Percentiles rank a stretch among this genome's conserved stretches.
Evolutionary conservation across 2,329 filamentous ascomycete genomes (phyloP).

Genomic region (Orbilia quercus): DNA sequence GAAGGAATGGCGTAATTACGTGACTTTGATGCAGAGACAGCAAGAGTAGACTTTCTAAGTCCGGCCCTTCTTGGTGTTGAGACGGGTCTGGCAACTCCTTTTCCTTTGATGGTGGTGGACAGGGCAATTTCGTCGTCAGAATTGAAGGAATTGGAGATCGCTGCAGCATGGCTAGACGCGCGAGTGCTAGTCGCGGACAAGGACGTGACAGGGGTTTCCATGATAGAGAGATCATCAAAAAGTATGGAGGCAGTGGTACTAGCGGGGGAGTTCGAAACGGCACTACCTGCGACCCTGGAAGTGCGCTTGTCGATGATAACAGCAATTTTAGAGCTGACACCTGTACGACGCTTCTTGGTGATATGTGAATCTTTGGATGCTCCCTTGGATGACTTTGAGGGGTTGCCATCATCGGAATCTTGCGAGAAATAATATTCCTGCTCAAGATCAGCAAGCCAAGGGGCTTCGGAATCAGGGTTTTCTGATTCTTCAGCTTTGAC

Average conservation of each 20-base stretch:
- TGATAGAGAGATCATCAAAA: constrained; percentile 25
- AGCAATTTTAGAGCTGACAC: constrained; percentile 29
- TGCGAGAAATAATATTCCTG: background rate
- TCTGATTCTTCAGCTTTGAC: constrained; percentile 7
- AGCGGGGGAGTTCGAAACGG: constrained; percentile 1
- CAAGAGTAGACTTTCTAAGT: constrained; percentile 28
- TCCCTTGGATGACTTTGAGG: background rate
- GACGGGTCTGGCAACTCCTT: constrained; percentile 1
- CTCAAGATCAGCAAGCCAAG: too few species aligned
- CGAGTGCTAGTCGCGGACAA: constrained; percentile 38
- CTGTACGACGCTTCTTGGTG: constrained; percentile 43
- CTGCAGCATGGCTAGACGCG: constrained; percentile 34
- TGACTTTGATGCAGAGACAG: background rate
- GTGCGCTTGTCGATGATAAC: constrained; percentile 43
- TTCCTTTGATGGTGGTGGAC: constrained; percentile 41
- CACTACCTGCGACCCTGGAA: background rate
- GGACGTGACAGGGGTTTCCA: constrained; percentile 26
- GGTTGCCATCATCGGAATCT: background rate
- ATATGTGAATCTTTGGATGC: constrained; percentile 1
- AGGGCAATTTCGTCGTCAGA: constrained; percentile 35
- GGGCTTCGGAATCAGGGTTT: too few species aligned
- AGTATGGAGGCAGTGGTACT: constrained; percentile 6
- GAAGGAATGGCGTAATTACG: constrained; percentile 1
- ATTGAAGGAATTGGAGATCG: background rate
- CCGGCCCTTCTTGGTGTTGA: constrained; percentile 16